Base-by-base conservation (phyloP, 306 rosid genomes). In the Parietaria judaica region DNA sequence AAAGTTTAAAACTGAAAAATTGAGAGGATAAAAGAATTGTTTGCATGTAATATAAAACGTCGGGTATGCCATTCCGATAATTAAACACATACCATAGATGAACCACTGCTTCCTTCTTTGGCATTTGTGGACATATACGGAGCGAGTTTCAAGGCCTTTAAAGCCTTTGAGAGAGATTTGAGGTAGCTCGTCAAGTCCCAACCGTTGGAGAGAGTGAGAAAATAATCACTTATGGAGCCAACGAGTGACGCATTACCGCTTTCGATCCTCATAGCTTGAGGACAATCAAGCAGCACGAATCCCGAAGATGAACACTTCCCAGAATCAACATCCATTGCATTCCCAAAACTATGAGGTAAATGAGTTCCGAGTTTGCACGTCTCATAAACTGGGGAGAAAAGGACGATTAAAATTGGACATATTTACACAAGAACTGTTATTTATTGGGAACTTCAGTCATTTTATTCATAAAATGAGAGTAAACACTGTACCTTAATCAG, bases 181-280 rank as follows among this genome's bases (percentile, higher is more conserved):
- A 92, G 95, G 79, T 88, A 92, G 70, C 98, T 92, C 45, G 84
- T 77, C 82, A 92, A 78, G 77, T 92, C 98, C 98, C 96, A 92
- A 47, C 98, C 98, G 68, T 88, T 92, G 9, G 96, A 92, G 54
- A 92, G 82, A 35, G 98, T 85, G 48, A 88, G 89, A 80, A 92
- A 88, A 69, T 84, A 92, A 74, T 92, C 98, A 66, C 98, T 92
- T 72, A 88, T 78, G 58, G 98, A 92, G 64, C 98, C 95, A 66
- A 92, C 95, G 72, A 92, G 86, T 61, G 98, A 92, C 56, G 98
- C 85, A 74, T 86, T 84, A 63, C 88, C 81, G 78, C 98, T 88
- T 74, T 92, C 98, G 64, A 88, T 88, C 76, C 89, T 85, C 92
- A 92, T 88, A 60, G 95, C 88, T 74, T 92, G 98, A 60, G 98